Conservation (phyloP, 164 flowering plant species). For the Chloranthus sessilifolius region DNA sequence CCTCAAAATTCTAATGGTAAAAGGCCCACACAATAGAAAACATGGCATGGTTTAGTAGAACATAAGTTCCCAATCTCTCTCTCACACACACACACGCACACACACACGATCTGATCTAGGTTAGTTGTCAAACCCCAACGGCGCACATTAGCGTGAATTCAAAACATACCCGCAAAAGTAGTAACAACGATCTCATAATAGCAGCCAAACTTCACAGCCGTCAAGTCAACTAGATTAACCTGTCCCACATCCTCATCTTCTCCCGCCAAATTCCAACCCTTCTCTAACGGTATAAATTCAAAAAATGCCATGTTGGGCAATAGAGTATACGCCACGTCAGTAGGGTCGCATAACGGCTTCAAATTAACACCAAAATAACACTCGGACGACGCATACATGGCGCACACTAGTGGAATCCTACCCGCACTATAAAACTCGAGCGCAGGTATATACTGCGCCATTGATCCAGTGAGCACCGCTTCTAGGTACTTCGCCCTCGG, state of each 20-base stretch:
- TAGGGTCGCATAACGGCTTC: conserved; percentile 59
- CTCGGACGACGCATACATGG: conserved; percentile 88
- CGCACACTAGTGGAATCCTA: conserved; percentile 56
- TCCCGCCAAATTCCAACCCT: conserved; percentile 30
- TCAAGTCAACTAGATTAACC: conserved; percentile 49
- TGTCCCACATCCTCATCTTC: conserved; percentile 35
- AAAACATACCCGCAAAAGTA: conserved; percentile 62
- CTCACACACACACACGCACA: background rate
- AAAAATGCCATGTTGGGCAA: conserved; percentile 81
- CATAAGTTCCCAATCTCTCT: background rate
- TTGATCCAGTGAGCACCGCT: conserved; percentile 81
- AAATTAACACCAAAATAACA: conserved; percentile 81
- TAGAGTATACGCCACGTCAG: conserved; percentile 62
- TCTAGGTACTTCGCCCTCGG: conserved; percentile 84
- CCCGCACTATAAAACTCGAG: conserved; percentile 56
- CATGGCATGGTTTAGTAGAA: background rate
- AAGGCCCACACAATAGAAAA: too few species aligned
- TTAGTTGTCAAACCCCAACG: background rate
- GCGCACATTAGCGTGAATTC: background rate
- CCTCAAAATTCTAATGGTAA: too few species aligned
- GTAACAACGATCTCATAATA: conserved; percentile 81
- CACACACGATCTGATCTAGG: background rate
- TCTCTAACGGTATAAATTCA: conserved; percentile 62
- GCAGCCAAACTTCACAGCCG: conserved; percentile 47
- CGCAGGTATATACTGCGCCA: conserved; percentile 82